Conservation (phyloP, 257 asterid genomes). For the Solanum chilense region DNA sequence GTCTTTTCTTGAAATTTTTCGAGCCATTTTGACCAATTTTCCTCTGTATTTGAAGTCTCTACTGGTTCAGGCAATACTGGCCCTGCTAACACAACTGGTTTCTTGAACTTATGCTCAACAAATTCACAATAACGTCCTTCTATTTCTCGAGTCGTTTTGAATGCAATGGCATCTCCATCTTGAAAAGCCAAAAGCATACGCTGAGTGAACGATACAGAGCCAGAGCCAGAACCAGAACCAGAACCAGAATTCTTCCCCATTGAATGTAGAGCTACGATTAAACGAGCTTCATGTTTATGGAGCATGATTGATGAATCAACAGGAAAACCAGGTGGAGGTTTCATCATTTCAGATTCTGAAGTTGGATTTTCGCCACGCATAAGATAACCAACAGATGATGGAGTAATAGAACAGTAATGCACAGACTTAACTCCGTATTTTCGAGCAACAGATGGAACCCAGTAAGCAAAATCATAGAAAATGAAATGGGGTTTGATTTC, state of each 20-base stretch:
- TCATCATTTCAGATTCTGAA: slow-evolving; percentile 6
- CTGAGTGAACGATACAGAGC: background rate
- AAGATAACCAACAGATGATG: slow-evolving; percentile 21
- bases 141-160: slow-evolving; percentile 31
- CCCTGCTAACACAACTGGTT: slow-evolving; percentile 30
- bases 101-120: slow-evolving; percentile 22
- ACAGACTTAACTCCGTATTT: slow-evolving; percentile 14
- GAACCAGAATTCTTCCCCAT: background rate
- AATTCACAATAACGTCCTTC: slow-evolving; percentile 23
- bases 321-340: slow-evolving; percentile 31
- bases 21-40: slow-evolving; percentile 26
- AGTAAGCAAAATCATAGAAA: slow-evolving; percentile 10
- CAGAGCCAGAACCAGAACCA: background rate
- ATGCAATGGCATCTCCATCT: slow-evolving; percentile 26
- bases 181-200: background rate
- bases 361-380: slow-evolving; percentile 4
- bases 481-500: slow-evolving; percentile 4
- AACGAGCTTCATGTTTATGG: slow-evolving; percentile 27
- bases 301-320: slow-evolving; percentile 14
- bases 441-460: slow-evolving; percentile 14
- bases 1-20: slow-evolving; percentile 15
- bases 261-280: background rate
- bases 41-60: slow-evolving; percentile 2
- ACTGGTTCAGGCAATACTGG: slow-evolving; percentile 27
- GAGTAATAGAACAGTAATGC: slow-evolving; percentile 21